Conservation (phyloP, 805 yeast genomes). For the Candida bentonensis region DNA sequence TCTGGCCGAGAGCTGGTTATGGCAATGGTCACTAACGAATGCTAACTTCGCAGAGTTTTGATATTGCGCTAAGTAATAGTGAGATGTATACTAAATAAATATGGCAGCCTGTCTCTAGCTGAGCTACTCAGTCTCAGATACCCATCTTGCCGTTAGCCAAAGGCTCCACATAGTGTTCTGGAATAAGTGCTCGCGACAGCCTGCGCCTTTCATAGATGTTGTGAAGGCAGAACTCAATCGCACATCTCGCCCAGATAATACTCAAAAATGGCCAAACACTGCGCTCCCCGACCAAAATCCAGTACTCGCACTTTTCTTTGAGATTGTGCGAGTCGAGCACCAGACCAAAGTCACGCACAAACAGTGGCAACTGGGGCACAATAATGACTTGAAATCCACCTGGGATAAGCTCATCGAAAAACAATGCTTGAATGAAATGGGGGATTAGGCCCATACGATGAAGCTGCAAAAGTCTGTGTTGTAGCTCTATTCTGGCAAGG, state of each 20-base stretch:
- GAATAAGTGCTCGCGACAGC: background rate
- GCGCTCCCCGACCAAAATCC: conserved; percentile 82
- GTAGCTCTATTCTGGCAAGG: conserved; percentile 60
- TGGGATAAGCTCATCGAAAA: conserved; percentile 81
- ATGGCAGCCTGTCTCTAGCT: too few relatives aligned
- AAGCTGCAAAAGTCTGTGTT: conserved; percentile 69
- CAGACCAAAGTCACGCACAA: conserved; percentile 57
- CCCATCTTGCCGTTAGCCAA: too few relatives aligned
- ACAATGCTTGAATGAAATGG: conserved; percentile 53
- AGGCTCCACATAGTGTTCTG: too few relatives aligned
- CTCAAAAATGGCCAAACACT: conserved; percentile 90
- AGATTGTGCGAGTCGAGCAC: conserved; percentile 65
- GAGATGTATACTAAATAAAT: too few relatives aligned
- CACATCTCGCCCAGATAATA: conserved; percentile 71
- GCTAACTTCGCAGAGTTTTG: too few relatives aligned
- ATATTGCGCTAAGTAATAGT: too few relatives aligned
- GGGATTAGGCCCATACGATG: conserved; percentile 67
- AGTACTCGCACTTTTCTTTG: conserved; percentile 64
- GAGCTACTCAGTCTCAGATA: too few relatives aligned
- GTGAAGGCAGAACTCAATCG: conserved; percentile 80
- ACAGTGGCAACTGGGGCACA: conserved; percentile 69
- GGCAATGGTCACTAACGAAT: too few relatives aligned
- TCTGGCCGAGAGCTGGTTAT: too few relatives aligned
- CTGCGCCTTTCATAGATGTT: conserved; percentile 36
- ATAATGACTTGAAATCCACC: conserved; percentile 75